Evolutionary conservation across 371 early-diverging fungal genomes (phyloP).

Genomic region (Entomophthora muscae): DNA sequence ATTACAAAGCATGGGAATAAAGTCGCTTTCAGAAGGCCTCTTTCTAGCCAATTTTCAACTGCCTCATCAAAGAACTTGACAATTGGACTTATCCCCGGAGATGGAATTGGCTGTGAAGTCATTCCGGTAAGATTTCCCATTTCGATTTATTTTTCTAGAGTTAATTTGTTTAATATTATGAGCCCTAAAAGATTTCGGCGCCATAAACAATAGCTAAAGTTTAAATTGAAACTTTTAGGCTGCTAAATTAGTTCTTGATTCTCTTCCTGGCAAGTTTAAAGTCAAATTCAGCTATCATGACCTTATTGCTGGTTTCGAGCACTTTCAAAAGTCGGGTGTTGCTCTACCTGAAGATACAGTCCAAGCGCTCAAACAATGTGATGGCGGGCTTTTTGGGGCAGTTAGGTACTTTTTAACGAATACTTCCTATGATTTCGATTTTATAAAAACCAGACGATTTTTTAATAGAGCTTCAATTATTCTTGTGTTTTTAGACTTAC

Average conservation of each 20-base stretch:
- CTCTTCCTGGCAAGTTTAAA: conserved; percentile 24
- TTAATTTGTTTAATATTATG: no score
- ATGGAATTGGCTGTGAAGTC: conserved; percentile 89
- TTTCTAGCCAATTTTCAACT: neutral
- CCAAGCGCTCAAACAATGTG: conserved; percentile 55
- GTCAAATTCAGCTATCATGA: conserved; percentile 54
- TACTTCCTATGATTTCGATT: no score
- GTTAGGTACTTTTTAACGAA: conserved; percentile 47
- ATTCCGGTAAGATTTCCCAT: conserved; percentile 32
- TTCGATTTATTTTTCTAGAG: neutral
- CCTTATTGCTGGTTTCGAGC: conserved; percentile 86
- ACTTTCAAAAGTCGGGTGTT: conserved; percentile 76
- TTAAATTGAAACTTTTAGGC: no score
- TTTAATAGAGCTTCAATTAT: no score
- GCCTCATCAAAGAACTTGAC: conserved; percentile 18
- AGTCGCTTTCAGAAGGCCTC: neutral
- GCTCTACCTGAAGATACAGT: conserved; percentile 79
- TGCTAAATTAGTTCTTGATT: conserved; percentile 68
- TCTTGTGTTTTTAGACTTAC: no score
- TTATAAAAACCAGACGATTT: no score
- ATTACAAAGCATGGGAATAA: no score
- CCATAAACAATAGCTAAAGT: no score
- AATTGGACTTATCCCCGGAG: conserved; percentile 85
- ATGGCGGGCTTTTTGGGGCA: conserved; percentile 91
- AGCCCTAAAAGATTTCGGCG: no score